Evolutionary conservation across 2,329 filamentous ascomycete species (phyloP), one percentile per base, ranked within the genome.

Genomic region (Neofusicoccum kwambonambiense): DNA sequence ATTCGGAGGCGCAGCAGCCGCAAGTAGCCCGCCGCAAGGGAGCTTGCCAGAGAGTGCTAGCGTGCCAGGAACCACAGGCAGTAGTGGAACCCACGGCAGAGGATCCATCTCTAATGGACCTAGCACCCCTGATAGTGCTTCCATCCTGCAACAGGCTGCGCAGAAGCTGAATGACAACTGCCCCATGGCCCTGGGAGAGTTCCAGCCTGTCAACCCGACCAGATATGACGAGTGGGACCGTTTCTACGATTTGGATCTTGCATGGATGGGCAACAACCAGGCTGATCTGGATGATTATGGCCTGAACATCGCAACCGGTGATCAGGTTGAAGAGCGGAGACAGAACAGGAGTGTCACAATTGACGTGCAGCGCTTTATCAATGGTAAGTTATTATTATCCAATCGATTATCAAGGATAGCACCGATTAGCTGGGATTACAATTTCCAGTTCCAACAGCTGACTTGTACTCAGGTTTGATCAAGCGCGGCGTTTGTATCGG

Each of bases 351-450:
- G 68, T 3, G 77, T 79, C 15, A 77, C 78, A 66, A 69, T 83
- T 57, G 80, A 83, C 68, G 76, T 81, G 2, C 69, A 70, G 19
- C 79, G 76, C 65, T 70, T 83, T 22, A 70, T 82, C 56, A 76
- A 80, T 69, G 77, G 80, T 81, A 66, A 75, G 79, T 75, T 6
- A 31, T 22, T 47, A 37, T 11, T 15, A 64, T n/a, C 12, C 8
- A 4, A 19, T 8, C n/a, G 27, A 3, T 15, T 54, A 12, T 22
- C 35, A 19, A 27, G 41, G 6, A 17, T 4, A 44, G 42, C 27
- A 31, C 27, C 27, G 27, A 31, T 1, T 7, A 7, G 27, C 27
- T 2, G 27, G 13, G 4, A 13, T 37, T 17, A 9, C n/a, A 31
- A 7, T 47, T 15, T 15, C 2, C 12, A 54, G 31, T 52, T 19